phyloP scores from a whole-genome alignment of 2,329 filamentous ascomycete species.

The Magnaporthales sp. region DNA sequence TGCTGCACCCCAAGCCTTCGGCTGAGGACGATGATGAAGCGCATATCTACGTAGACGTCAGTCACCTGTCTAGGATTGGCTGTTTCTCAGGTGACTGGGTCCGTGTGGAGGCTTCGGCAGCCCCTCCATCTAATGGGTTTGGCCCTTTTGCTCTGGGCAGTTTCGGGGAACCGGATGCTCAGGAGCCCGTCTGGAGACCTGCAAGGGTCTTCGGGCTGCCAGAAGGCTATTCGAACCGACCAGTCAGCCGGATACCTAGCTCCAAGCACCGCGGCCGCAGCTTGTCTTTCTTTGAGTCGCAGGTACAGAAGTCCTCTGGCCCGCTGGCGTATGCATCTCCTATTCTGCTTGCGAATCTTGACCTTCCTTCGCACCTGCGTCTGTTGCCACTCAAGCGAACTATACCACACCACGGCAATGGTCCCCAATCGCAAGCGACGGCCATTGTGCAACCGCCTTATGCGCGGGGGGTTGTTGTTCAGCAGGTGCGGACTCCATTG shows the following conservation, averaged over 20 bases:
- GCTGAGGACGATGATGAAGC: constrained; percentile 78
- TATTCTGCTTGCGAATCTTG: constrained; percentile 77
- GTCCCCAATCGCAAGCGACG: constrained; percentile 35
- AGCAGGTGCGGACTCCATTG: constrained; percentile 81
- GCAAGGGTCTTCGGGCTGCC: constrained; percentile 85
- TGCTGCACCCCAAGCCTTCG: constrained; percentile 75
- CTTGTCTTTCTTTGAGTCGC: constrained; percentile 58
- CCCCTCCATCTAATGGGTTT: constrained; percentile 59
- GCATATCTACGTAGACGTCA: constrained; percentile 83
- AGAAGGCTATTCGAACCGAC: constrained; percentile 57
- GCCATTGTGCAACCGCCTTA: constrained; percentile 47
- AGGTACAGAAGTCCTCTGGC: constrained; percentile 50
- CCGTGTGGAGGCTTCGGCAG: constrained; percentile 67
- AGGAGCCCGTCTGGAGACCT: constrained; percentile 64
- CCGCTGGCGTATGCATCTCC: constrained; percentile 72
- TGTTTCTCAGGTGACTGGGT: constrained; percentile 99
- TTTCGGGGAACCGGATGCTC: constrained; percentile 54
- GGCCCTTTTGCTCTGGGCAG: constrained; percentile 60
- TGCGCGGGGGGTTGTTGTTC: constrained; percentile 70
- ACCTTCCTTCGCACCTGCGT: constrained; percentile 68
- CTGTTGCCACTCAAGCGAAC: constrained; percentile 42
- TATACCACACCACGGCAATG: constrained; percentile 32
- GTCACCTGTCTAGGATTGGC: constrained; percentile 76
- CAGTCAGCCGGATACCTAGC: constrained; percentile 51
- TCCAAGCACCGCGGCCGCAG: constrained; percentile 41